Conservation (phyloP, 1,284 basidiomycete species). For the Pholiota adiposa region DNA sequence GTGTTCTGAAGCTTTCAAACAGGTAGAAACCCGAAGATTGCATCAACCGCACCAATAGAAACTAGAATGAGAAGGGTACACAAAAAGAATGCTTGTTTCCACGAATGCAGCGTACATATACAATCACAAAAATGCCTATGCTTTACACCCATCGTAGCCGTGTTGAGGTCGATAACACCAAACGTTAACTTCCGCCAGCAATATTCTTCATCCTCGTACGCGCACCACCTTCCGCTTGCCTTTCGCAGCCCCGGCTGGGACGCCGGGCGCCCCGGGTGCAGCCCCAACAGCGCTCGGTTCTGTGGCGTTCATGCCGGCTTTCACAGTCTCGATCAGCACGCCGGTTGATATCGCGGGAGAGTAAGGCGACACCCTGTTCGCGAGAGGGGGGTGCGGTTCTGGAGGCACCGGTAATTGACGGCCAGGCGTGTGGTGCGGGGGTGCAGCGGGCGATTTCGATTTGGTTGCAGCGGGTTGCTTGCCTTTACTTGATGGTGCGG, state of each 20-base stretch:
- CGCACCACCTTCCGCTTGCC: constrained; percentile 82
- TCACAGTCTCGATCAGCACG: constrained; percentile 75
- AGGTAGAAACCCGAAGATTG: no score
- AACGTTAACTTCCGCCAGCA: neutral
- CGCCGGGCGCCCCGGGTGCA: constrained; percentile 12
- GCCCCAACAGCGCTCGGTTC: constrained; percentile 42
- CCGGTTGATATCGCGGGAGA: constrained; percentile 77
- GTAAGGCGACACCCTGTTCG: constrained; percentile 46
- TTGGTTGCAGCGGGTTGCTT: constrained; percentile 33
- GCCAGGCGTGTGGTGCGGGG: constrained; percentile 24
- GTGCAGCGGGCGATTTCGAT: constrained; percentile 21
- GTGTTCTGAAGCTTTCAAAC: no score
- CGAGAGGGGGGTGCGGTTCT: constrained; percentile 41
- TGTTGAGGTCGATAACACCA: neutral
- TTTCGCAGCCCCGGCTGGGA: constrained; percentile 54
- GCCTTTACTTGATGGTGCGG: constrained; percentile 28
- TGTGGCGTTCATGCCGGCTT: constrained; percentile 77
- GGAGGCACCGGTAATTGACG: constrained; percentile 44
- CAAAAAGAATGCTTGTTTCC: neutral
- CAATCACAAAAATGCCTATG: neutral
- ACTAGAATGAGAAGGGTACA: neutral
- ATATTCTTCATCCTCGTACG: constrained; percentile 56
- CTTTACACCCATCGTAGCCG: neutral
- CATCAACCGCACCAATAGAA: no score
- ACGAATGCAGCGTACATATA: neutral